A percentile compares a stretch with the other conserved stretches of the same genome.
These are phyloP conservation scores for Verticillium dahliae DNA, from an alignment of 2,329 filamentous ascomycete genomes.

Conservation along the genomic window DNA sequence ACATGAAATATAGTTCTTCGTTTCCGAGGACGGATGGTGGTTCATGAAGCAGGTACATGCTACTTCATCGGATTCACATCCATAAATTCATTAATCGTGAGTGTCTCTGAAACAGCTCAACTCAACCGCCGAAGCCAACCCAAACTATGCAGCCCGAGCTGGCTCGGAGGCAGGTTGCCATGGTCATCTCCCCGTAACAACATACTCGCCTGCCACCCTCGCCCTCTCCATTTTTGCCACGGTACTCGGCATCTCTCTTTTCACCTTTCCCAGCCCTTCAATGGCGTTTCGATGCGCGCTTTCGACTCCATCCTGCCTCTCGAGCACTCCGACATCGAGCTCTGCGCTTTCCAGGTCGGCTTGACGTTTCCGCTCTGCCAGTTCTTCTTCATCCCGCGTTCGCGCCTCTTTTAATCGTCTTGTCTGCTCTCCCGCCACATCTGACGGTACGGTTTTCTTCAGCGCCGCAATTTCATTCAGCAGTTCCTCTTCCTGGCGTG, in stretches of 20 bases:
- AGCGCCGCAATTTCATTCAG: constrained; percentile 56
- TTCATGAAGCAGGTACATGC: too few relatives aligned
- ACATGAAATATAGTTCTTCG: too few relatives aligned
- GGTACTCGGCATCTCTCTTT: constrained; percentile 54
- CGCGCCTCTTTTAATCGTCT: constrained; percentile 21
- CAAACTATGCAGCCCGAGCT: too few relatives aligned
- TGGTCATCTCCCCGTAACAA: constrained; percentile 30
- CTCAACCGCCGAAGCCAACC: too few relatives aligned
- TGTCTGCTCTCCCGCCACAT: constrained; percentile 35
- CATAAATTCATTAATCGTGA: too few relatives aligned
- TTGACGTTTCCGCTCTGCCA: constrained; percentile 19
- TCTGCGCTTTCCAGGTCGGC: neutral
- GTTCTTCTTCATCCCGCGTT: constrained; percentile 38
- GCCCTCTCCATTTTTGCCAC: constrained; percentile 62
- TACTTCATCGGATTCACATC: too few relatives aligned
- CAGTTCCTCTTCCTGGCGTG: constrained; percentile 56
- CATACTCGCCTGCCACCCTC: constrained; percentile 51
- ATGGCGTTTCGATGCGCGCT: constrained; percentile 39
- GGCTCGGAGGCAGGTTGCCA: neutral
- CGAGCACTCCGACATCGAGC: constrained; percentile 27
- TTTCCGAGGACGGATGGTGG: too few relatives aligned
- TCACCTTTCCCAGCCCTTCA: constrained; percentile 43
- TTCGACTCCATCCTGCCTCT: constrained; percentile 41
- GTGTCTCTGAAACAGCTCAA: too few relatives aligned
- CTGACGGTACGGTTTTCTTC: constrained; percentile 45